Base-by-base conservation (phyloP, 2,329 filamentous ascomycete genomes). In the Zalaria obscura region DNA sequence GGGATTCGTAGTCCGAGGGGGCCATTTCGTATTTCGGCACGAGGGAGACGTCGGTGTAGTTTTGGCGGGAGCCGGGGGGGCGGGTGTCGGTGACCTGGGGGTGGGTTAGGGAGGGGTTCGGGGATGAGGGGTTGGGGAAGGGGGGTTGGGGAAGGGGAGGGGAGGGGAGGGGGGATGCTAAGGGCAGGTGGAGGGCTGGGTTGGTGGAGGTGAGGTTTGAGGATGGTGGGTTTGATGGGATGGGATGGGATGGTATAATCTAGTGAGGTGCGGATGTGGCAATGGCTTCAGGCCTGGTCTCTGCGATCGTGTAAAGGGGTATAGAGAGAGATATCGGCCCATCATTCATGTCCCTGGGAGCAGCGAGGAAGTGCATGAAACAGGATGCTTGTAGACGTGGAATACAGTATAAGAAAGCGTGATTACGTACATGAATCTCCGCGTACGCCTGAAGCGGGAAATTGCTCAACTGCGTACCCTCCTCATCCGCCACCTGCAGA, bases 11-110 rank as follows among this genome's bases (percentile, higher is more conserved):
- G 56, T 88, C 82, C 39, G 80, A 73, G 40, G 74, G 70, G n/a
- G 87, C 84, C 72, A 98, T 82, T 47, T 82, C 76, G 61, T 91
- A 96, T 66, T 95, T 95, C 43, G 87, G 77, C 4, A 95, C 86
- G 6, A 76, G 72, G 35, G 82, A 81, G 36, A 83, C 73, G 64
- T 93, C 88, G 50, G 75, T 81, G 64, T 83, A 86, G 62, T 95
- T 88, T 47, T 76, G 77, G 48, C 83, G 79, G 47, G 80, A 76
- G 39, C 75, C 74, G 37, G 78, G 72, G 38, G 88, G 88, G 41
- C 89, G 80, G 40, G 76, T 80, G 63, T 95, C 89, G 51, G 71
- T 67, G 50, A 94, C 78, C 87, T 93, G 18, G 18, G 18, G 18
- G 18, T 18, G 18, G 18, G 18, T 18, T 18, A 18, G 18, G 18